phyloP scores from a whole-genome alignment of 1,139 yeast genomes.

The Nakaseomyces kungkrabaensis region DNA sequence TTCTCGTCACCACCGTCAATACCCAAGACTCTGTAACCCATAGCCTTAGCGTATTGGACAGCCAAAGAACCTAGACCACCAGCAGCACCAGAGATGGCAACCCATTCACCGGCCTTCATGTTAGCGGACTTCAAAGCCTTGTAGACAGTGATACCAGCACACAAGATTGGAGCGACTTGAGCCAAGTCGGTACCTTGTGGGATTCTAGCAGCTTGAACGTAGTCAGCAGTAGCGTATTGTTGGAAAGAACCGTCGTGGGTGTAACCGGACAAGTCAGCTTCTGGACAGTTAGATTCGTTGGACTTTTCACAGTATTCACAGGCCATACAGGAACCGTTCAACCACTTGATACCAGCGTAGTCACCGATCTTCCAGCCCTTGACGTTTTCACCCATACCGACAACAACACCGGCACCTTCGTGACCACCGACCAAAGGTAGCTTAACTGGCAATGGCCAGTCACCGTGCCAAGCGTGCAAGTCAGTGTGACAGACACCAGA shows the following conservation, averaged over 20 bases:
- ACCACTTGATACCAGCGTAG: slow-evolving; percentile 57
- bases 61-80: slow-evolving; percentile 63
- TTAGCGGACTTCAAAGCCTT: slow-evolving; percentile 56
- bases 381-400: slow-evolving; percentile 48
- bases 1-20: slow-evolving; percentile 57
- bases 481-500: slow-evolving; percentile 63
- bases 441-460: slow-evolving; percentile 51
- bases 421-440: slow-evolving; percentile 60
- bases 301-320: slow-evolving; percentile 52
- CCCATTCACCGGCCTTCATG: slow-evolving; percentile 51
- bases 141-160: slow-evolving; percentile 64
- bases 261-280: slow-evolving; percentile 56
- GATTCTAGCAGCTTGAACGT: slow-evolving; percentile 54
- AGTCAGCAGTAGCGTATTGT: slow-evolving; percentile 59
- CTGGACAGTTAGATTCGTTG: slow-evolving; percentile 48
- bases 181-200: slow-evolving; percentile 51
- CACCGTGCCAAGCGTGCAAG: slow-evolving; percentile 61
- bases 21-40: slow-evolving; percentile 54
- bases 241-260: slow-evolving; percentile 63
- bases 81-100: slow-evolving; percentile 55
- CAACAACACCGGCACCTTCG: slow-evolving; percentile 62
- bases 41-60: slow-evolving; percentile 53
- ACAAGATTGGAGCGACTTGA: slow-evolving; percentile 48
- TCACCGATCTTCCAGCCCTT: slow-evolving; percentile 54
- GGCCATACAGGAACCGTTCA: slow-evolving; percentile 51